Evolutionary conservation across 2,329 filamentous ascomycete genomes (phyloP).

Genomic region (Phyllachora maydis): DNA sequence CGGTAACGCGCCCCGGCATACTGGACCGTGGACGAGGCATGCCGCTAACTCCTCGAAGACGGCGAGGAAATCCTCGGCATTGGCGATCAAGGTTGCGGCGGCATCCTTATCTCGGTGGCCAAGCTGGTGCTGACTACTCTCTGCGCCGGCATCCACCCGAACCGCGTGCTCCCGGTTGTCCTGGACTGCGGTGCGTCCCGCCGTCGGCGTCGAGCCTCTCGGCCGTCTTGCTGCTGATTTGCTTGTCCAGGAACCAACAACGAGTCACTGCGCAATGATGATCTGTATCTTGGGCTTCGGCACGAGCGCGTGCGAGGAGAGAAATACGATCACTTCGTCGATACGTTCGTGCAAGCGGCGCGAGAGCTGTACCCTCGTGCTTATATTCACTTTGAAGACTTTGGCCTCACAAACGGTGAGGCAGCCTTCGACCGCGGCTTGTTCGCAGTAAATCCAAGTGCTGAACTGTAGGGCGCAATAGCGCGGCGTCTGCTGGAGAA

Average conservation of each 20-base stretch:
- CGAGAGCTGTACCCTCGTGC: conserved; percentile 55
- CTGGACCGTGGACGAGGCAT: background rate
- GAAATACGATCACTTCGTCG: conserved; percentile 58
- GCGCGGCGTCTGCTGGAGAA: conserved; percentile 56
- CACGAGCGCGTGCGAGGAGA: conserved; percentile 46
- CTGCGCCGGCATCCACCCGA: conserved; percentile 72
- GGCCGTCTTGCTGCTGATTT: no score
- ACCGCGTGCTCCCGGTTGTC: conserved; percentile 58
- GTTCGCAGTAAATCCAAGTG: conserved; percentile 1
- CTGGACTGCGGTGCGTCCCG: conserved; percentile 80
- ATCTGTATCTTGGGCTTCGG: conserved; percentile 59
- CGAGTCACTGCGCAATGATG: conserved; percentile 48
- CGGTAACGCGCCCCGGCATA: conserved; percentile 22
- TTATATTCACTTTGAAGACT: conserved; percentile 82
- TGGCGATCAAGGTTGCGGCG: conserved; percentile 73
- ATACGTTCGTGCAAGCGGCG: conserved; percentile 49
- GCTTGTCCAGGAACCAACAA: no score
- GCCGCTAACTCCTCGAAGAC: conserved; percentile 13
- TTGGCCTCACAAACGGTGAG: conserved; percentile 55
- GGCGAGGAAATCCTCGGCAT: conserved; percentile 66
- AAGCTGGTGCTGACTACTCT: conserved; percentile 69
- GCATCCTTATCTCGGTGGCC: conserved; percentile 65
- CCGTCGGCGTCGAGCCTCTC: no score
- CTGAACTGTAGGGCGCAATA: conserved; percentile 6
- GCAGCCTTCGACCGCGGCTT: no score